phyloP scores from a whole-genome alignment of 129 eudicot genomes.

The Glebionis coronaria region DNA sequence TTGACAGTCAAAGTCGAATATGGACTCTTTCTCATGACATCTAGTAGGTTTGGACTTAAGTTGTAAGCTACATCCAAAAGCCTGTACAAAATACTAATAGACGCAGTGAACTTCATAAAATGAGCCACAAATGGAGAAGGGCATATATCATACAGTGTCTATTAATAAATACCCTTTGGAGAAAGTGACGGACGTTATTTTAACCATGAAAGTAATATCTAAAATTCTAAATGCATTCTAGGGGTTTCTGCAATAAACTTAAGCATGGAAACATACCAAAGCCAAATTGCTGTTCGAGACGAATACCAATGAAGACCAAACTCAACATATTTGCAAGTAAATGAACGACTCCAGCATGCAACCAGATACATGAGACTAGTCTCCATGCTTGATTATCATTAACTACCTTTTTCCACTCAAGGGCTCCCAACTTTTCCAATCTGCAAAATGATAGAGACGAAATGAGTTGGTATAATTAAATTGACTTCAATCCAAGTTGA shows the following conservation, averaged over 20 bases:
- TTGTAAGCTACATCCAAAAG: neutral
- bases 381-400: constrained; percentile 81
- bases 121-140: neutral
- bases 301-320: constrained; percentile 88
- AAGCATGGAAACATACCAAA: constrained; percentile 49
- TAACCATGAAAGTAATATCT: neutral
- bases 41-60: neutral
- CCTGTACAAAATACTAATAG: neutral
- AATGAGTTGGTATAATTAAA: too few relatives aligned
- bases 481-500: too few relatives aligned
- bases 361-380: constrained; percentile 80
- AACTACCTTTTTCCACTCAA: constrained; percentile 82
- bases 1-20: neutral
- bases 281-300: constrained; percentile 97
- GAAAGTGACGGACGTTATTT: too few relatives aligned
- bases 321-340: constrained; percentile 93
- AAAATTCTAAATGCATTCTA: neutral
- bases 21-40: constrained; percentile 8
- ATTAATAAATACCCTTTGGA: neutral
- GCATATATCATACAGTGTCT: neutral
- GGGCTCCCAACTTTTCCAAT: constrained; percentile 79
- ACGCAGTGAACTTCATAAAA: neutral
- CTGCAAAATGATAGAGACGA: constrained; percentile 33
- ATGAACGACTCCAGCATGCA: constrained; percentile 96
- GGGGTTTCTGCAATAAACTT: neutral